These are phyloP conservation scores for Linnemannia elongata DNA, from an alignment of 192 early-diverging fungal species.

Conservation along the genomic window DNA sequence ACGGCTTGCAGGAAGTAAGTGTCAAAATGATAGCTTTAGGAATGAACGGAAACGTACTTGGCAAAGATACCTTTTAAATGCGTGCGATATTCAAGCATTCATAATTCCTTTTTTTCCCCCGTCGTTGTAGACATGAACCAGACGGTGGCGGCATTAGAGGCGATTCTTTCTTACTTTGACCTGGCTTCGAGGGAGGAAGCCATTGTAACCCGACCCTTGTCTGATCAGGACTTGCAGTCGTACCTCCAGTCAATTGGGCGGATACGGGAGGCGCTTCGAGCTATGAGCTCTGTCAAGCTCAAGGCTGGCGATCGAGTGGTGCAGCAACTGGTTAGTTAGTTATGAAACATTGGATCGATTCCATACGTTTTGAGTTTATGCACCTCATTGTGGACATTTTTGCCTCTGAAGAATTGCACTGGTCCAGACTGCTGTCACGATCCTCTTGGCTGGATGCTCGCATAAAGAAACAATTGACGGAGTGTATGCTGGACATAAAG, in stretches of 20 bases:
- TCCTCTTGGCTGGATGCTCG: not conserved
- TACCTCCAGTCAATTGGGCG: constrained; percentile 46
- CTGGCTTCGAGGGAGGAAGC: constrained; percentile 76
- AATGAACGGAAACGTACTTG: not conserved
- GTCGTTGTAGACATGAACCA: constrained; percentile 73
- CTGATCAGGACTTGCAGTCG: constrained; percentile 25
- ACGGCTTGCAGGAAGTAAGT: constrained; percentile 78
- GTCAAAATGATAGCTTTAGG: not conserved
- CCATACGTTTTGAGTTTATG: not conserved
- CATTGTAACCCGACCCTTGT: constrained; percentile 74
- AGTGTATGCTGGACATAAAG: not conserved
- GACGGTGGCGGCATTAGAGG: constrained; percentile 70
- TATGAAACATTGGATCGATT: not conserved
- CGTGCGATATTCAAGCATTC: not conserved
- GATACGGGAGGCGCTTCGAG: constrained; percentile 48
- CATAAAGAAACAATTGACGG: not conserved
- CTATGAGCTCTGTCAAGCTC: constrained; percentile 52
- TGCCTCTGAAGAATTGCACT: not conserved
- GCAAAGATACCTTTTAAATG: not conserved
- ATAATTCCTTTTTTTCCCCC: not conserved
- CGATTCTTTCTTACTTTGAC: constrained; percentile 77
- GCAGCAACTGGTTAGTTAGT: constrained; percentile 37
- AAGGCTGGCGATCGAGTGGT: constrained; percentile 51
- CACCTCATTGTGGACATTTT: not conserved
- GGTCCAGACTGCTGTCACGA: not conserved